Conservation (phyloP, 2,329 filamentous ascomycete genomes). For the Thelonectria rubi region DNA sequence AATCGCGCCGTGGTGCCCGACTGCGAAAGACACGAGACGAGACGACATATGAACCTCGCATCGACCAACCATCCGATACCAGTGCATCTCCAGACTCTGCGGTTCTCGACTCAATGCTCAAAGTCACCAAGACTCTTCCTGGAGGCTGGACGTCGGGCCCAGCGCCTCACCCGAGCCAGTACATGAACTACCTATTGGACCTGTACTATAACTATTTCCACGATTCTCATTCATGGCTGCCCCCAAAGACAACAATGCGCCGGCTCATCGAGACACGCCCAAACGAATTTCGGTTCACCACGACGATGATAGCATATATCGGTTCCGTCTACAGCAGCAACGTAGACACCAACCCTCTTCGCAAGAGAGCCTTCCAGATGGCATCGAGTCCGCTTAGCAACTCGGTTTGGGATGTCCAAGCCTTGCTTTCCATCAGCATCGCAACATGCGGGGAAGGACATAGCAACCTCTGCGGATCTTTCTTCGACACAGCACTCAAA, state of each 20-base stretch:
- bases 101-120: slow-evolving; percentile 4
- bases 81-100: slow-evolving; percentile 26
- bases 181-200: slow-evolving; percentile 23
- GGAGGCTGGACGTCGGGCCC: slow-evolving; percentile 21
- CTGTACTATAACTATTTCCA: slow-evolving; percentile 40
- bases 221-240: slow-evolving; percentile 36
- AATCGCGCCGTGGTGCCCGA: slow-evolving; percentile 35
- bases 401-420: slow-evolving; percentile 39
- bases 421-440: slow-evolving; percentile 33
- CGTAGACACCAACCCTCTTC: slow-evolving; percentile 21
- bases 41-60: slow-evolving; percentile 19
- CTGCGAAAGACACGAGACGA: slow-evolving; percentile 27
- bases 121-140: slow-evolving; percentile 12
- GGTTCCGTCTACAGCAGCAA: slow-evolving; percentile 33
- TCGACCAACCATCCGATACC: slow-evolving; percentile 16
- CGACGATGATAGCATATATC: slow-evolving; percentile 32
- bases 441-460: slow-evolving; percentile 29
- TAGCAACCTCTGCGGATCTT: background rate
- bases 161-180: background rate
- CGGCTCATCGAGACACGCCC: slow-evolving; percentile 14
- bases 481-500: slow-evolving; percentile 23
- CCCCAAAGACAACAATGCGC: slow-evolving; percentile 28
- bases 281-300: slow-evolving; percentile 19
- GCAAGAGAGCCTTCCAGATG: slow-evolving; percentile 28
- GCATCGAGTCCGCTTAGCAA: slow-evolving; percentile 20